Conservation (phyloP, 2,329 filamentous ascomycete genomes). For the Malbranchea cinnamomea region DNA sequence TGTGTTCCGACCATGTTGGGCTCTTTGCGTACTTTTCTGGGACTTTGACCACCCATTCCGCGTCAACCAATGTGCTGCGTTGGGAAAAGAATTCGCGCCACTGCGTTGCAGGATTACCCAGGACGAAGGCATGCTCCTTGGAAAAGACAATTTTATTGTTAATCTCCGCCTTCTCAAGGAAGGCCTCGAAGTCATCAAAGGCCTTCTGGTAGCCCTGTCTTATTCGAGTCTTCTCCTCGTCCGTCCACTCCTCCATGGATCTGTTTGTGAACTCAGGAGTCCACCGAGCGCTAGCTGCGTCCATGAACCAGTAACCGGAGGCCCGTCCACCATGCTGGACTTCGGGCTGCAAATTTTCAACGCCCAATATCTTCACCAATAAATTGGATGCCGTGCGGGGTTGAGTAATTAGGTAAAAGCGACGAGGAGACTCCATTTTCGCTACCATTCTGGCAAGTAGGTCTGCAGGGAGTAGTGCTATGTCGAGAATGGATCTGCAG, state of each 20-base stretch:
- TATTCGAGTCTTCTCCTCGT: constrained; percentile 14
- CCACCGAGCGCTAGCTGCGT: constrained; percentile 6
- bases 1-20: constrained; percentile 14
- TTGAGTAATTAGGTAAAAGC: constrained; percentile 14
- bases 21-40: constrained; percentile 6
- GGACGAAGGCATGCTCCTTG: constrained; percentile 21
- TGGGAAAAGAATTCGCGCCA: constrained; percentile 4
- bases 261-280: constrained; percentile 10
- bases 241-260: constrained; percentile 15
- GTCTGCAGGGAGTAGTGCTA: not conserved
- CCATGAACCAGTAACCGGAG: constrained; percentile 19
- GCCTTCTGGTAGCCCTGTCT: constrained; percentile 14
- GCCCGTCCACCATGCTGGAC: constrained; percentile 10
- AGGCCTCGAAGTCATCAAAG: constrained; percentile 16
- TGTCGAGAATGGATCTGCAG: too few relatives aligned
- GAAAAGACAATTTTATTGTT: constrained; percentile 18
- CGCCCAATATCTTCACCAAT: constrained; percentile 17
- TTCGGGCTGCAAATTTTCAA: constrained; percentile 17
- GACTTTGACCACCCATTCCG: constrained; percentile 4
- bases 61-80: constrained; percentile 1
- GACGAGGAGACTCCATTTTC: constrained; percentile 5
- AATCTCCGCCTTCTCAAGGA: constrained; percentile 11
- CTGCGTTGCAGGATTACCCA: constrained; percentile 5
- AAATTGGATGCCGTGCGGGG: constrained; percentile 22
- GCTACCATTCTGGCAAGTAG: too few relatives aligned